Conservation (phyloP, 1,284 basidiomycete species). For the Schizophyllum amplum region DNA sequence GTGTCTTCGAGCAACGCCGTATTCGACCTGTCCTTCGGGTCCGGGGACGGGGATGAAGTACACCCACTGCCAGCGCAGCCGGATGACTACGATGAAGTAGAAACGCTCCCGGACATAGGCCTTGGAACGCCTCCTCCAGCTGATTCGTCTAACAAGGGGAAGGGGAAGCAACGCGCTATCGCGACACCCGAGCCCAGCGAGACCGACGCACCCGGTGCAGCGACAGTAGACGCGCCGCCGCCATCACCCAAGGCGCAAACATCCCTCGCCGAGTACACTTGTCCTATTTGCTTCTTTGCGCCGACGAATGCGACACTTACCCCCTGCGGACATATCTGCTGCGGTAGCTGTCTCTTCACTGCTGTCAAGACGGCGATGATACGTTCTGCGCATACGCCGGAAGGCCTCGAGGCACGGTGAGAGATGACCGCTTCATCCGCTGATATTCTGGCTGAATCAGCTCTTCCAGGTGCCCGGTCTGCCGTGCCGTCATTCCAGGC, state of each 20-base stretch:
- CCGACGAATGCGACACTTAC: constrained; percentile 69
- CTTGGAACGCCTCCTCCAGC: not conserved
- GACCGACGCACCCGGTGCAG: no score
- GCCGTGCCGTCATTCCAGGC: constrained; percentile 48
- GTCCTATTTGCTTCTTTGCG: constrained; percentile 71
- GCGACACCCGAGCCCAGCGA: not conserved
- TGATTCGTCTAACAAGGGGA: not conserved
- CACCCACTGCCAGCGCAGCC: not conserved
- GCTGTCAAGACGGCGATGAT: constrained; percentile 57
- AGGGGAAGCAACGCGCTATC: not conserved
- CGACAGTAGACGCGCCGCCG: not conserved
- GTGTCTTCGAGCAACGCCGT: not conserved
- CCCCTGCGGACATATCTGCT: constrained; percentile 71
- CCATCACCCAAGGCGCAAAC: not conserved
- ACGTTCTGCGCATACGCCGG: constrained; percentile 35
- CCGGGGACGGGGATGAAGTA: not conserved
- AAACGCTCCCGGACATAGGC: not conserved
- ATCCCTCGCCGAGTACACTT: constrained; percentile 54
- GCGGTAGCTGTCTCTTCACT: constrained; percentile 67
- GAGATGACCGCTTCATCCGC: constrained; percentile 13
- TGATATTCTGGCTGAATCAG: constrained; percentile 1
- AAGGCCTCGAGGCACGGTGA: constrained; percentile 36
- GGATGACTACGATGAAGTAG: not conserved
- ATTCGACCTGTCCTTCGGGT: not conserved
- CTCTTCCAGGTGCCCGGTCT: constrained; percentile 51